Conservation (phyloP, 257 asterid species). For the Dorcoceras hygrometricum region DNA sequence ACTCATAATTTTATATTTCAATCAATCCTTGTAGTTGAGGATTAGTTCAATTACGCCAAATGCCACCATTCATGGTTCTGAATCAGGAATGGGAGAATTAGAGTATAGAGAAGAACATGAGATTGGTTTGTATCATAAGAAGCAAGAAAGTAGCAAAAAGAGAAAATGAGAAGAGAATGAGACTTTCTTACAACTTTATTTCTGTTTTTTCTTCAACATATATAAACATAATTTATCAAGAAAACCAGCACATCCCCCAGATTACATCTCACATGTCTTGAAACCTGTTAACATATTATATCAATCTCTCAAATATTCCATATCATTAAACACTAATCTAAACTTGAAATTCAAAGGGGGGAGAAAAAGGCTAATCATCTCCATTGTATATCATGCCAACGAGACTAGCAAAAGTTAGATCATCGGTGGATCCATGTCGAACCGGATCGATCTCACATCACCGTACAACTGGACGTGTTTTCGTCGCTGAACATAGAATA, state of each 20-base stretch:
- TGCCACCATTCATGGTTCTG: not conserved
- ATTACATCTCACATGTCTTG: constrained; percentile 29
- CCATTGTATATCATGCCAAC: constrained; percentile 47
- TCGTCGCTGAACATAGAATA: constrained; percentile 66
- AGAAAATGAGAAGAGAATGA: constrained; percentile 24
- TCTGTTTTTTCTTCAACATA: constrained; percentile 34
- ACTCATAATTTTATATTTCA: not conserved
- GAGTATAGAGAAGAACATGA: too few relatives aligned
- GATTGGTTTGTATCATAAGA: not conserved
- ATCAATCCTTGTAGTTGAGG: not conserved
- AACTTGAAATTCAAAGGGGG: constrained; percentile 32
- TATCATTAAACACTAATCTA: constrained; percentile 42
- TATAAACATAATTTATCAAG: constrained; percentile 42
- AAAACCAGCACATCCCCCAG: constrained; percentile 30
- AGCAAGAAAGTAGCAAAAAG: not conserved
- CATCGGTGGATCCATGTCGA: not conserved
- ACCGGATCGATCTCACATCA: constrained; percentile 50
- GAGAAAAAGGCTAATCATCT: constrained; percentile 31
- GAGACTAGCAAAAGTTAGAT: constrained; percentile 27
- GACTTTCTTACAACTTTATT: constrained; percentile 40
- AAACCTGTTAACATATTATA: constrained; percentile 37
- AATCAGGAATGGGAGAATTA: not conserved
- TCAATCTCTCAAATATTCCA: constrained; percentile 41
- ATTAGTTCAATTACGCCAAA: not conserved
- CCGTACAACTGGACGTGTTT: constrained; percentile 57